Base-by-base conservation (phyloP, 768 basidiomycete genomes). In the Roridomyces roridus region DNA sequence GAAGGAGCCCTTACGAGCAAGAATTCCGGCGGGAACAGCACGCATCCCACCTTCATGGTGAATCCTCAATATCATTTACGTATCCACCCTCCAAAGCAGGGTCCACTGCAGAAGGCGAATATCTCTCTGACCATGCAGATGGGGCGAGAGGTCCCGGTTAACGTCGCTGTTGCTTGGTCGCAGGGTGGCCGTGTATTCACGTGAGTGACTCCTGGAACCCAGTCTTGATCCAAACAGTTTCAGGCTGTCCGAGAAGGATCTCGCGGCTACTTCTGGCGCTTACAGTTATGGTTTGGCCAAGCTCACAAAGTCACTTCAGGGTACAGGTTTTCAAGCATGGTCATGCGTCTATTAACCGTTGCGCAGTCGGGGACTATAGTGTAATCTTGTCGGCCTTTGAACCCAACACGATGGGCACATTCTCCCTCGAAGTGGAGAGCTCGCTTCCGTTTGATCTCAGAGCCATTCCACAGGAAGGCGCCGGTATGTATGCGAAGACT, bases 51-150 rank as follows among this genome's bases (percentile, higher is more conserved):
- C 0, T 97, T 90, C 71, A 90, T 96, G 86, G 71, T 84, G 45
- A 98, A 98, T 67, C 96, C 96, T 0, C 94, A 97, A 67, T 98
- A 92, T 71, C 80, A 81, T 51, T 75, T 98, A 14, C 79, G 73
- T 7, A 72, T 96, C 18, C 74, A 79, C 49, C 74, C 82, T 5
- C 65, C 72, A 1, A 67, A 62, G 36, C 49, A 55, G 50, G 55
- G 62, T 50, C 18, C 39, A 21, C 47, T 35, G 46, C 26, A 68
- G 64, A 86, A 80, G 63, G 73, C 78, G 7, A 70, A 68, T 9
- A 67, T 83, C 9, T 66, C 75, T 8, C 54, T 90, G 28, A 76
- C 74, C 2, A 65, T 87, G 29, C 81, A 82, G 41, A 84, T 84
- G 2, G 78, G 80, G 15, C 86, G 84, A 65, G 86, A 89, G 15